Evolutionary conservation across 768 basidiomycete genomes (phyloP).

Genomic region (Lactarius pseudohatsudake): DNA sequence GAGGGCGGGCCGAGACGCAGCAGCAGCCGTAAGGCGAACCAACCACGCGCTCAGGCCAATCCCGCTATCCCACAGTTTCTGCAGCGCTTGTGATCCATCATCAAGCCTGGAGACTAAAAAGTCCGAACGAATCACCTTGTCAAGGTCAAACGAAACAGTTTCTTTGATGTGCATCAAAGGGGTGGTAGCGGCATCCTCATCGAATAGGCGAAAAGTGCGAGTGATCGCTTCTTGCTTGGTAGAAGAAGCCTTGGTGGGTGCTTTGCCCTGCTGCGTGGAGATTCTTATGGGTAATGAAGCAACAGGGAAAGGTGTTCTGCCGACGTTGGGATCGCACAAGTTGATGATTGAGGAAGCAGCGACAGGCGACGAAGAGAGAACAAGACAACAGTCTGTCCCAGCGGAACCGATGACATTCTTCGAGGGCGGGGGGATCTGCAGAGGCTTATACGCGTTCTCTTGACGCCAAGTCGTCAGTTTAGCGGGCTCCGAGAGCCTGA

Average conservation of each 20-base stretch:
- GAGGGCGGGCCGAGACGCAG: conserved; percentile 6
- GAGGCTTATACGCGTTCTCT: conserved; percentile 70
- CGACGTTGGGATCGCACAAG: conserved; percentile 44
- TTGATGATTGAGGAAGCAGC: conserved; percentile 39
- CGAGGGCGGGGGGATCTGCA: conserved; percentile 61
- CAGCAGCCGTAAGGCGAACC: conserved; percentile 36
- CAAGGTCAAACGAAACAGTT: conserved; percentile 87
- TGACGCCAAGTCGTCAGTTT: conserved; percentile 78
- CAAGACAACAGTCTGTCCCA: conserved; percentile 55
- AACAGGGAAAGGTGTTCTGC: conserved; percentile 56
- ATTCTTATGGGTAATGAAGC: conserved; percentile 62
- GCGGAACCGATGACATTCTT: conserved; percentile 31
- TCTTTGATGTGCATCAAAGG: conserved; percentile 58
- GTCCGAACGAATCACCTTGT: conserved; percentile 62
- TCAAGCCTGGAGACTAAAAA: background rate
- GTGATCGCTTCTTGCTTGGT: conserved; percentile 70
- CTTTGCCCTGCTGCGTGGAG: conserved; percentile 35
- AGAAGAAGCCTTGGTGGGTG: conserved; percentile 8
- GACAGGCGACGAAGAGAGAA: conserved; percentile 47
- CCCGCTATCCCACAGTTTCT: conserved; percentile 99
- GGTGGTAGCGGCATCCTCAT: conserved; percentile 20
- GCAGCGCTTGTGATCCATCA: conserved; percentile 22
- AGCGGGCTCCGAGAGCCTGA: conserved; percentile 41
- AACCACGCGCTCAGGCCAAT: conserved; percentile 84
- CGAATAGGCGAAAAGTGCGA: conserved; percentile 47